Conservation (phyloP, 179 eudicot genomes). For the Nepenthes alata region DNA sequence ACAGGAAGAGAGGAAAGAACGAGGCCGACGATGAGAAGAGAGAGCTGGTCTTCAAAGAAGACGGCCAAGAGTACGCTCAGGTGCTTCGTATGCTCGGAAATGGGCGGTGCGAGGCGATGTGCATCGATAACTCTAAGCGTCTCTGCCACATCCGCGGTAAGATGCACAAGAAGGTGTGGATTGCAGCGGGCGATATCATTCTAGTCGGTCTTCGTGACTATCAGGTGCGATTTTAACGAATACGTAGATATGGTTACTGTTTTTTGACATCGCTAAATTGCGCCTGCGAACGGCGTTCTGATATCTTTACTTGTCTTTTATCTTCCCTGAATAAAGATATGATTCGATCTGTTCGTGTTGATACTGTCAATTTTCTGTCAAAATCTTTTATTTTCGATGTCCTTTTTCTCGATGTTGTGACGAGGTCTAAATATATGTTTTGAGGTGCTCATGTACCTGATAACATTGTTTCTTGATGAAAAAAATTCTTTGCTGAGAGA, state of each 20-base stretch:
- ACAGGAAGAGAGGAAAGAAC: conserved; percentile 91
- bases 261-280: not conserved
- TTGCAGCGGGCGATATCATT: conserved; percentile 86
- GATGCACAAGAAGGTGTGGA: conserved; percentile 99
- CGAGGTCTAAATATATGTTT: no score
- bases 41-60: conserved; percentile 87
- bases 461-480: no score
- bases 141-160: conserved; percentile 88
- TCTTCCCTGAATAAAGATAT: no score
- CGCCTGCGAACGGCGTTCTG: not conserved
- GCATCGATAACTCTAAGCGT: conserved; percentile 71
- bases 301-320: no score
- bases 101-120: conserved; percentile 76
- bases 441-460: no score
- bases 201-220: conserved; percentile 83
- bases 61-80: conserved; percentile 90
- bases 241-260: not conserved
- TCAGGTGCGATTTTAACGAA: conserved; percentile 10
- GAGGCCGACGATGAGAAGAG: conserved; percentile 95
- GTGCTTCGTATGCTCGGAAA: conserved; percentile 86
- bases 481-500: no score
- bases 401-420: no score
- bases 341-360: no score
- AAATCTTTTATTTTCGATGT: no score
- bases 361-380: no score